Conservation (phyloP, 169 alveolate species). For the Miamiensis avidus region DNA sequence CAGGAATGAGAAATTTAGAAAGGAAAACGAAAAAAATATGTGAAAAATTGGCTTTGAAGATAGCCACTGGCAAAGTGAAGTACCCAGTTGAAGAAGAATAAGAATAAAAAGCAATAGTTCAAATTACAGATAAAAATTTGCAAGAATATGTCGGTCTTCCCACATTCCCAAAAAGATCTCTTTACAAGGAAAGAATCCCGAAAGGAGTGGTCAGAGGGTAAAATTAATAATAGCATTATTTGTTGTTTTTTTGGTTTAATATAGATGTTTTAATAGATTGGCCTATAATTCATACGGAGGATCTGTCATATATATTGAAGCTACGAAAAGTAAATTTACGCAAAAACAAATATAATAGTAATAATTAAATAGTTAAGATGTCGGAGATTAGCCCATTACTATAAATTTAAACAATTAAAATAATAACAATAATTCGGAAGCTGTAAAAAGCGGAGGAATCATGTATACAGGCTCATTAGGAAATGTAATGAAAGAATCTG, state of each 20-base stretch:
- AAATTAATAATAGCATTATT: too few species aligned
- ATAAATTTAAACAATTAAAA: too few species aligned
- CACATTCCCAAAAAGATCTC: not conserved
- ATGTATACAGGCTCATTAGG: slow-evolving; percentile 63
- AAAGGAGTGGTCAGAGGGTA: not conserved
- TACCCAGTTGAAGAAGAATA: not conserved
- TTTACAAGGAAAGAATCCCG: not conserved
- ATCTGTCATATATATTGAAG: not conserved
- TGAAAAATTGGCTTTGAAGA: slow-evolving; percentile 50
- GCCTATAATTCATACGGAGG: not conserved
- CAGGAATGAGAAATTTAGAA: slow-evolving; percentile 65
- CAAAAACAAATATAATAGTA: too few species aligned
- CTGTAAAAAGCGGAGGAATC: slow-evolving; percentile 50
- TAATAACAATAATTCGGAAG: slow-evolving; percentile 11
- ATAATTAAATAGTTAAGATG: too few species aligned
- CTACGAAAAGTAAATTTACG: not conserved
- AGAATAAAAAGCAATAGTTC: not conserved
- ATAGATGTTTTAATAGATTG: not conserved
- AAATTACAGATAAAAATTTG: too few species aligned
- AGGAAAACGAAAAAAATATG: slow-evolving; percentile 54
- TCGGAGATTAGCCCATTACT: too few species aligned
- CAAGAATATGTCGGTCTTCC: not conserved
- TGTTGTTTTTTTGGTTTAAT: too few species aligned
- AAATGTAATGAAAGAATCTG: slow-evolving; percentile 72
- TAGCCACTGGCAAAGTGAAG: not conserved